These are phyloP conservation scores for Hirschioporus abietinus DNA, from an alignment of 768 basidiomycete genomes.

Conservation along the genomic window DNA sequence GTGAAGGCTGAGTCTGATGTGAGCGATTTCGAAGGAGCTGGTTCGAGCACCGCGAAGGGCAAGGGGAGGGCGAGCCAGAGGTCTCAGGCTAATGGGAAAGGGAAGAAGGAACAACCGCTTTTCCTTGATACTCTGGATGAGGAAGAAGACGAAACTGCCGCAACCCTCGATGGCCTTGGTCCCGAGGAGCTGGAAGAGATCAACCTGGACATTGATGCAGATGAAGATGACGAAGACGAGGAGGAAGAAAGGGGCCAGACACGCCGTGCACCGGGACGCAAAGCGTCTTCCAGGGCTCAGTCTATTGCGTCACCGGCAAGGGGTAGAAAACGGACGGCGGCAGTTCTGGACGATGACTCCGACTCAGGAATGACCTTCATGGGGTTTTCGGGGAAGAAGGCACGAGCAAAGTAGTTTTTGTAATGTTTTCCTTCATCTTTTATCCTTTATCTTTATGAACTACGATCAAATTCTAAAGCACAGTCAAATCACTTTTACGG, in stretches of 20 bases:
- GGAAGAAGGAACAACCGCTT: constrained; percentile 35
- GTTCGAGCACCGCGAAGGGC: not conserved
- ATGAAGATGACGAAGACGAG: constrained; percentile 16
- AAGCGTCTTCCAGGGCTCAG: constrained; percentile 3
- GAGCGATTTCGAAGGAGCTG: not conserved
- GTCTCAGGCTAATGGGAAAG: constrained; percentile 19
- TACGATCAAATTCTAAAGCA: too few species aligned
- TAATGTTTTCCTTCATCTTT: too few species aligned
- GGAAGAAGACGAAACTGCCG: constrained; percentile 22
- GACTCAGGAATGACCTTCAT: constrained; percentile 70
- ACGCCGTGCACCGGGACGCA: constrained; percentile 15
- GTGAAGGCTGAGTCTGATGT: not conserved
- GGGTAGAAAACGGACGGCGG: constrained; percentile 28
- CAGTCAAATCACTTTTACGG: too few species aligned
- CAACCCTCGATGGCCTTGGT: not conserved
- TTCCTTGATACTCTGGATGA: constrained; percentile 48
- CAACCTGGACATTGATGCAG: constrained; percentile 24
- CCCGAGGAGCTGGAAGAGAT: constrained; percentile 18
- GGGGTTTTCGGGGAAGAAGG: constrained; percentile 25
- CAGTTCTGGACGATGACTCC: constrained; percentile 59
- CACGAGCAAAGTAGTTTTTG: not conserved
- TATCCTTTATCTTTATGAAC: too few species aligned
- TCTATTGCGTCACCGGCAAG: constrained; percentile 15
- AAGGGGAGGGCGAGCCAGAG: constrained; percentile 12
- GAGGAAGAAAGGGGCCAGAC: constrained; percentile 25